Evolutionary conservation across 1,284 basidiomycete genomes (phyloP), one percentile per base, ranked within the genome.

Genomic region (Fistulinella cinereoalba): DNA sequence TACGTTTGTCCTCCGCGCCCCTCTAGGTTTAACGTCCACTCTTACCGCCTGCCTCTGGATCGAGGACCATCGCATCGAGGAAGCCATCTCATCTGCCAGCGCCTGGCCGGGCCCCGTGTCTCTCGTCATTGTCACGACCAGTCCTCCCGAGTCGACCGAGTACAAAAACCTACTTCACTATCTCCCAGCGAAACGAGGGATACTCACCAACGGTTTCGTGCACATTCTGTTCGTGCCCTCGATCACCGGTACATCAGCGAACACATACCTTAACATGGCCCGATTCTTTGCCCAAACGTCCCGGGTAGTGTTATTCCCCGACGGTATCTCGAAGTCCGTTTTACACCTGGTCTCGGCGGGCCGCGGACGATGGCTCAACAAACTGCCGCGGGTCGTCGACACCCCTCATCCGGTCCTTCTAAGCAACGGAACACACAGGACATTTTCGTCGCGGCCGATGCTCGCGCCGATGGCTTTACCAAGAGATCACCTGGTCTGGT

Each of bases 231-330:
- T 76, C 50, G 56, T 75, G 28, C 53, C 60, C n/a, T 62, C 70
- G 8, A 46, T 62, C 12, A 61, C 65, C 0, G 62, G 73, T 13
- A 60, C 53, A 21, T 74, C 74, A 13, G 71, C 76, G 19, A 85
- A 85, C 51, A 61, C 70, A 9, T 80, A 79, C 56, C 69, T 85
- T 34, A 86, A 86, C 58, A 55, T 85, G 19, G 83, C 82, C 4
- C 71, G 83, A 19, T 64, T 84, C 41, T 78, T 83, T 58, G 70
- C 83, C 6, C 68, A 58, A 5, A 80, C 81, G 10, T 57, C 70
- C 0, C 64, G 59, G 24, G 73, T 79, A 8, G 63, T 77, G 34
- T 62, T 86, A 44, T 77, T 82, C 52, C 82, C 83, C 21, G 72
- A 69, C 6, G 37, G 49, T 56, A 43, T 67, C 24, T 51, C 58